These are phyloP conservation scores for Thermothielavioides terrestris DNA, from an alignment of 495 filamentous ascomycete species.

Conservation along the genomic window DNA sequence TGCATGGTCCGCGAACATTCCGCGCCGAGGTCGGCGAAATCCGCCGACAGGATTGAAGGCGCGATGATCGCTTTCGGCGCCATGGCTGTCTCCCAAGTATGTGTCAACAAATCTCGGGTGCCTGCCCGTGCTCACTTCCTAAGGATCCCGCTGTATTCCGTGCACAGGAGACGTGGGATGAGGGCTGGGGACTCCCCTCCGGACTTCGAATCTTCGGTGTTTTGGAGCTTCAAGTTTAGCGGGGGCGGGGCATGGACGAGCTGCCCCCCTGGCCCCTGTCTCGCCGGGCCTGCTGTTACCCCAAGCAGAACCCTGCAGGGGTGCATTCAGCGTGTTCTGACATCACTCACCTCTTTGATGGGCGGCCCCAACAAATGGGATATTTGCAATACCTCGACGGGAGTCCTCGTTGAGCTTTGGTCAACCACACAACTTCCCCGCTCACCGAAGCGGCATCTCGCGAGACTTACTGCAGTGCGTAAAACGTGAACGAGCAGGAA, in stretches of 20 bases:
- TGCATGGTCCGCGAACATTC: constrained; percentile 77
- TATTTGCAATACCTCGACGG: neutral
- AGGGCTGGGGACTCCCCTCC: too few relatives aligned
- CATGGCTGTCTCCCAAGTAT: too few relatives aligned
- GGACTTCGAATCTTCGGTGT: too few relatives aligned
- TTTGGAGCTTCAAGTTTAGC: too few relatives aligned
- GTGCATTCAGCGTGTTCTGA: too few relatives aligned
- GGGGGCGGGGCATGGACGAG: constrained; percentile 17
- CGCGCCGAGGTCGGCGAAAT: constrained; percentile 78
- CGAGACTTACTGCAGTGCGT: neutral
- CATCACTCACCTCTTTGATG: constrained; percentile 9
- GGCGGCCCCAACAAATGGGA: constrained; percentile 4
- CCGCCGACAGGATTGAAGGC: constrained; percentile 91
- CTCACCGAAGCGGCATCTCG: neutral
- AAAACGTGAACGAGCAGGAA: neutral
- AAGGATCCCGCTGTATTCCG: too few relatives aligned
- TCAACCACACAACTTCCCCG: neutral
- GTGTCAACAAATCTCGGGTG: too few relatives aligned
- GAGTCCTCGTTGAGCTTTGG: neutral
- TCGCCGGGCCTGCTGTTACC: too few relatives aligned
- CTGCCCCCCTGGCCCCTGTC: too few relatives aligned
- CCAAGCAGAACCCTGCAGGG: too few relatives aligned
- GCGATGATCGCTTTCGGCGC: constrained; percentile 87
- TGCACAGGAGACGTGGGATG: too few relatives aligned
- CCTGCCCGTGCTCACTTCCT: too few relatives aligned